These are phyloP conservation scores for Boletus coccyginus DNA, from an alignment of 768 basidiomycete genomes.

Conservation along the genomic window DNA sequence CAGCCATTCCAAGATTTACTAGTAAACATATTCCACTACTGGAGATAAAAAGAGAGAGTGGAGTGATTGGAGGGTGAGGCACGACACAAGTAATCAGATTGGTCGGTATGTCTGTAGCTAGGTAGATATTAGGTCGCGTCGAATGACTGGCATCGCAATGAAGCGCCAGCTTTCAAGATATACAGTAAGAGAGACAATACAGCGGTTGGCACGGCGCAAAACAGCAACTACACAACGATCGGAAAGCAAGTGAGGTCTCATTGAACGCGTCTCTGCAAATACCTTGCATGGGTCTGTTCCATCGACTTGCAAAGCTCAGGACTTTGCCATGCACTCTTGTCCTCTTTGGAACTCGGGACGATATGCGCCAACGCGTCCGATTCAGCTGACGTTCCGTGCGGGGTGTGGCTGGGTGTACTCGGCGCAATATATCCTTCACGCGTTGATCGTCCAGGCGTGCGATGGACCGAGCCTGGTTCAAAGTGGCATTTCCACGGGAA, in stretches of 20 bases:
- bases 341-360: conserved; percentile 39
- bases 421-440: conserved; percentile 9
- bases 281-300: conserved; percentile 56
- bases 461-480: conserved; percentile 21
- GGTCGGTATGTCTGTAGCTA: no score
- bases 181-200: no score
- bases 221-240: background rate
- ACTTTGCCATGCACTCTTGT: conserved; percentile 53
- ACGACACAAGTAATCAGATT: no score
- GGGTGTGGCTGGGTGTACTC: conserved; percentile 14
- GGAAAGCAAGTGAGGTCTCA: background rate
- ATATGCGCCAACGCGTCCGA: conserved; percentile 27
- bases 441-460: conserved; percentile 22
- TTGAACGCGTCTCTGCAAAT: conserved; percentile 14
- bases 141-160: no score
- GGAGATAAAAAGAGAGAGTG: no score
- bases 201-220: background rate
- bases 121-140: no score
- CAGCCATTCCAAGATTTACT: no score
- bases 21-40: no score
- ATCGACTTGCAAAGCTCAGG: conserved; percentile 71
- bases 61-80: no score
- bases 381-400: conserved; percentile 37
- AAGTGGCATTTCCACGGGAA: conserved; percentile 37
- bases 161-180: no score